Evolutionary conservation across 306 rosid species (phyloP).

Genomic region (Begonia masoniana): DNA sequence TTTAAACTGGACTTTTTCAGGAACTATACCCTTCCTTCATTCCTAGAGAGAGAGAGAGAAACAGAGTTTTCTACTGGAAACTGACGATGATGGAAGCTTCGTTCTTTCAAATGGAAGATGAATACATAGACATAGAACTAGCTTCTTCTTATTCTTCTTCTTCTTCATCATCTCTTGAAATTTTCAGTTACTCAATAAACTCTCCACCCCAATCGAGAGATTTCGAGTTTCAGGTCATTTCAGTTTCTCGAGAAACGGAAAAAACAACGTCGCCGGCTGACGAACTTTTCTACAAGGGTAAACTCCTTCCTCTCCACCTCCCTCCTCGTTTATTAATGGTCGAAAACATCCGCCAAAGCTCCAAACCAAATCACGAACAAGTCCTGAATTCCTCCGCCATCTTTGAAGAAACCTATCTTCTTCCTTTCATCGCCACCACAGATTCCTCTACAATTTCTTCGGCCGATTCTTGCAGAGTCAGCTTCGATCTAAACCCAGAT

Average conservation of each 20-base stretch:
- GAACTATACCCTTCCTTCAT: not conserved
- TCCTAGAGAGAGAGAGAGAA: not conserved
- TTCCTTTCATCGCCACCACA: constrained; percentile 10
- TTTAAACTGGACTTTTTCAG: not conserved
- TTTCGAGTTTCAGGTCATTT: constrained; percentile 81
- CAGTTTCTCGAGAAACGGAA: constrained; percentile 24
- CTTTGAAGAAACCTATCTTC: not conserved
- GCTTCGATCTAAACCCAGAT: constrained; percentile 48
- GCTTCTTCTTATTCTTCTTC: too few species aligned
- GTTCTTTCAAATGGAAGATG: constrained; percentile 37
- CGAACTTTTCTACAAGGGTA: constrained; percentile 88
- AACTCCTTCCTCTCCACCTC: constrained; percentile 92
- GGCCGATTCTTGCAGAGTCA: constrained; percentile 61
- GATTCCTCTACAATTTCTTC: constrained; percentile 13
- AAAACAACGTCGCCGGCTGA: constrained; percentile 65
- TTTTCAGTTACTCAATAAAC: constrained; percentile 18
- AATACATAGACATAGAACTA: constrained; percentile 65
- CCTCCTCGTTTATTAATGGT: constrained; percentile 91
- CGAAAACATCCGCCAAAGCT: constrained; percentile 36
- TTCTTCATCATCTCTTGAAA: constrained; percentile 4
- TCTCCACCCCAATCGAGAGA: constrained; percentile 64
- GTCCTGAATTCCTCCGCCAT: constrained; percentile 7
- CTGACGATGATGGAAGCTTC: constrained; percentile 45
- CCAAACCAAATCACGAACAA: constrained; percentile 19
- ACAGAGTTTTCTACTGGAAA: not conserved